Evolutionary conservation across 2,329 filamentous ascomycete genomes (phyloP).

Genomic region (Fusarium xylarioides): DNA sequence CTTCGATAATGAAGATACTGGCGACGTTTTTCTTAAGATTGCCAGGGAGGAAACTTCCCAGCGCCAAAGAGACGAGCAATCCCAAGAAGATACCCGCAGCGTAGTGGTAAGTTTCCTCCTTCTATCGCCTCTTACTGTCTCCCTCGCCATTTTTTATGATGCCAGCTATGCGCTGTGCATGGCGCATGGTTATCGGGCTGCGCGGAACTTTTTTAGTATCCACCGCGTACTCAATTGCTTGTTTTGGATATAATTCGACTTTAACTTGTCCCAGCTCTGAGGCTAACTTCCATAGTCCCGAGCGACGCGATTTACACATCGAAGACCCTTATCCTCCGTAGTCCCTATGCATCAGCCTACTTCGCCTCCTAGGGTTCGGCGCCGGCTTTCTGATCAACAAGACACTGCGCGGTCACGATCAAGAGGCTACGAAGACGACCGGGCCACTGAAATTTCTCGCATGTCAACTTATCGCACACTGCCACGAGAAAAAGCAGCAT

Average conservation of each 20-base stretch:
- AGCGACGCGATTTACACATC: conserved; percentile 56
- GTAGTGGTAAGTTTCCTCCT: conserved; percentile 56
- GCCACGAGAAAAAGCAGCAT: conserved; percentile 55
- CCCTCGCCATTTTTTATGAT: background rate
- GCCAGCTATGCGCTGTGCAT: background rate
- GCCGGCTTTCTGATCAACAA: conserved; percentile 67
- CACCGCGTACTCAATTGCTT: background rate
- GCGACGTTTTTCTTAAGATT: conserved; percentile 68
- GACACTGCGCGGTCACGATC: conserved; percentile 51
- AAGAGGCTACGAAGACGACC: conserved; percentile 56
- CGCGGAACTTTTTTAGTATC: background rate
- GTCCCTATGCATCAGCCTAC: conserved; percentile 58
- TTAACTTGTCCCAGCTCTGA: conserved; percentile 10
- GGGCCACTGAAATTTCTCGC: conserved; percentile 52
- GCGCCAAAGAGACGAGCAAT: conserved; percentile 49
- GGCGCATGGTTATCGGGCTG: background rate
- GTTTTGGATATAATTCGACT: background rate
- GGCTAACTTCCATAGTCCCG: conserved; percentile 54
- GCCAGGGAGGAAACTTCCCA: conserved; percentile 61
- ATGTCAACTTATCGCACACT: conserved; percentile 56
- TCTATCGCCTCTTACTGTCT: background rate
- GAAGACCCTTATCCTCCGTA: conserved; percentile 63
- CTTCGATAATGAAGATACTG: conserved; percentile 60
- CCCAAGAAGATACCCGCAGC: conserved; percentile 48
- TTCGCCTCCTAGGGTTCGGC: conserved; percentile 61